phyloP scores from a whole-genome alignment of 2,329 filamentous ascomycete genomes.

The Westerdykella ornata region DNA sequence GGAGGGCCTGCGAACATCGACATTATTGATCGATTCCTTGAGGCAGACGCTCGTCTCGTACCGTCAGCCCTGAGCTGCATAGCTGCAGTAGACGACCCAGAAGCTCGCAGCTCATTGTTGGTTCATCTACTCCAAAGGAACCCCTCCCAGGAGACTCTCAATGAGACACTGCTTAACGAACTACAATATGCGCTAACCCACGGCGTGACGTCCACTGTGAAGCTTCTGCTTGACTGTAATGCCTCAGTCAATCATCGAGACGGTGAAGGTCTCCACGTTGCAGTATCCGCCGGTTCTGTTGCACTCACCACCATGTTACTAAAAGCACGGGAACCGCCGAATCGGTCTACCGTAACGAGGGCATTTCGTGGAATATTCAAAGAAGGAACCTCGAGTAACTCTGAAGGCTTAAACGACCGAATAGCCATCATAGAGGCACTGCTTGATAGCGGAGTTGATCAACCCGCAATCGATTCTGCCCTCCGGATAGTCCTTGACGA shows the following conservation, averaged over 20 bases:
- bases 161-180: constrained; percentile 24
- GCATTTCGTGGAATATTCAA: constrained; percentile 25
- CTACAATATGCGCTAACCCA: constrained; percentile 14
- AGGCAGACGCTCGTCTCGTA: constrained; percentile 17
- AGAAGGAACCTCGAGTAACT: constrained; percentile 3
- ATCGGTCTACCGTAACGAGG: constrained; percentile 20
- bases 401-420: constrained; percentile 1
- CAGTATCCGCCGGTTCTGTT: constrained; percentile 48
- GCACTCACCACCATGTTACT: constrained; percentile 49
- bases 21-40: constrained; percentile 25
- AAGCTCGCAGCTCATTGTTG: constrained; percentile 11
- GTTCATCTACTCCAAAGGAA: constrained; percentile 19
- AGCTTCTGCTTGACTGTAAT: constrained; percentile 26
- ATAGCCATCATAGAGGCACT: constrained; percentile 19
- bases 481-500: constrained; percentile 17
- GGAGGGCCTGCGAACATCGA: constrained; percentile 29
- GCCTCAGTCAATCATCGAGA: constrained; percentile 45
- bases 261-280: constrained; percentile 50
- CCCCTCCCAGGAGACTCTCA: constrained; percentile 24
- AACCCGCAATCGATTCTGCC: constrained; percentile 18
- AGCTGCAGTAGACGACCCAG: constrained; percentile 18
- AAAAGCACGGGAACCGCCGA: constrained; percentile 26
- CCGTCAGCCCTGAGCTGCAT: constrained; percentile 19
- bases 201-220: constrained; percentile 20
- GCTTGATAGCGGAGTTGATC: constrained; percentile 23